phyloP scores from a whole-genome alignment of 2,329 filamentous ascomycete species.

The Fusarium sp. region DNA sequence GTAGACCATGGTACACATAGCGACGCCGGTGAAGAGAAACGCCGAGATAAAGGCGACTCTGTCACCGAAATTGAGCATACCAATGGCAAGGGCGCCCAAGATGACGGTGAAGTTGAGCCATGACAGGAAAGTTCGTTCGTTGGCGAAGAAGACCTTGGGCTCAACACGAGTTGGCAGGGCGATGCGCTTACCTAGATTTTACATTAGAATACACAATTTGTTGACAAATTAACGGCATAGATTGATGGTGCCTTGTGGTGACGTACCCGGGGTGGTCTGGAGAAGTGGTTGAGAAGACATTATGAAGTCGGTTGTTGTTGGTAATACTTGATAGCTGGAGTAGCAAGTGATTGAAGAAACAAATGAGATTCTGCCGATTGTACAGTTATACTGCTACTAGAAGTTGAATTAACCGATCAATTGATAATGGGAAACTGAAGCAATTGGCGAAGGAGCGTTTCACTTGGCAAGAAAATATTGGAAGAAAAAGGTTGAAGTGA shows the following conservation, averaged over 20 bases:
- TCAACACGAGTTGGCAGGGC: slow-evolving; percentile 97
- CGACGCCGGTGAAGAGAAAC: slow-evolving; percentile 91
- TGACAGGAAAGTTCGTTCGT: slow-evolving; percentile 98
- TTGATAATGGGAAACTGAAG: slow-evolving; percentile 2
- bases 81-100: slow-evolving; percentile 93
- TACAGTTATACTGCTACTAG: not conserved
- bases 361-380: not conserved
- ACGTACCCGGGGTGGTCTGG: slow-evolving; percentile 87
- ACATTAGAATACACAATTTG: slow-evolving; percentile 28
- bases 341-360: slow-evolving; percentile 3
- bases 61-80: slow-evolving; percentile 98
- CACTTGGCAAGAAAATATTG: slow-evolving; percentile 15
- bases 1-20: slow-evolving; percentile 95
- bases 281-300: slow-evolving; percentile 99
- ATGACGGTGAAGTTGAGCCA: slow-evolving; percentile 99
- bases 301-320: slow-evolving; percentile 45
- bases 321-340: not conserved
- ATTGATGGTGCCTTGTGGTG: slow-evolving; percentile 47
- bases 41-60: slow-evolving; percentile 92
- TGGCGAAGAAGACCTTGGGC: slow-evolving; percentile 99
- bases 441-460: slow-evolving; percentile 8
- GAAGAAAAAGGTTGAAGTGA: slow-evolving; percentile 31
- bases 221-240: not conserved
- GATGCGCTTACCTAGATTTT: slow-evolving; percentile 88
- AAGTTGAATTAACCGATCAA: not conserved